Evolutionary conservation across 768 basidiomycete genomes (phyloP).

Genomic region (Udeniomyces megalosporus): DNA sequence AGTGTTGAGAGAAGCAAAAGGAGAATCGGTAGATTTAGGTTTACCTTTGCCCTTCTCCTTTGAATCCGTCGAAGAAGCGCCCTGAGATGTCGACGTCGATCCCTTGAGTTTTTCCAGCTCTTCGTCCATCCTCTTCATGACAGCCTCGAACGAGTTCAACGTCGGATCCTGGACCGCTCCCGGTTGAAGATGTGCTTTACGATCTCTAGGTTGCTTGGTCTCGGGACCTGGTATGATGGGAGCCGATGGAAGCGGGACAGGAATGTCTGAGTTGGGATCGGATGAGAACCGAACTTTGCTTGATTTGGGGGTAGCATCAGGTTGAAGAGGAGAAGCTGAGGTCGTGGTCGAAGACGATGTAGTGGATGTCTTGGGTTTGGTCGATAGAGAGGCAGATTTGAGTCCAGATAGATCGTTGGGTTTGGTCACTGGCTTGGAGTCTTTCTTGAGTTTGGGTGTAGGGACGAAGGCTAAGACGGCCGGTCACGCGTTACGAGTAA

Average conservation of each 20-base stretch:
- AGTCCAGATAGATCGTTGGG: neutral
- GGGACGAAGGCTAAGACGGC: neutral
- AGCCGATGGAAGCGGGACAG: conserved; percentile 6
- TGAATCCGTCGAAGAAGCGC: too few relatives aligned
- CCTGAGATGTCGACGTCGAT: neutral
- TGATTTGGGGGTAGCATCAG: neutral
- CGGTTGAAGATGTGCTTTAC: neutral
- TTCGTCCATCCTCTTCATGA: conserved; percentile 89
- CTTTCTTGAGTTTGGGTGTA: neutral
- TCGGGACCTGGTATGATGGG: conserved; percentile 5
- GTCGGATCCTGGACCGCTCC: conserved; percentile 38
- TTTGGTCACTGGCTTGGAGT: too few relatives aligned
- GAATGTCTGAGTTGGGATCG: neutral
- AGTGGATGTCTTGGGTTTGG: neutral
- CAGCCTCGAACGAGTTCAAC: conserved; percentile 81
- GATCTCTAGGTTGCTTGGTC: neutral
- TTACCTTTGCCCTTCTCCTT: too few relatives aligned
- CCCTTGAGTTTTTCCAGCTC: conserved; percentile 39
- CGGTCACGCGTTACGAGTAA: too few relatives aligned
- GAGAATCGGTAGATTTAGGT: too few relatives aligned
- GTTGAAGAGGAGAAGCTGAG: neutral
- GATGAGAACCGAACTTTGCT: neutral
- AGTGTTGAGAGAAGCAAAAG: neutral
- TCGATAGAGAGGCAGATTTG: neutral
- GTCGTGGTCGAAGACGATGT: neutral